These are phyloP conservation scores for Bauhinia variegata DNA, from an alignment of 306 rosid species.

Conservation along the genomic window DNA sequence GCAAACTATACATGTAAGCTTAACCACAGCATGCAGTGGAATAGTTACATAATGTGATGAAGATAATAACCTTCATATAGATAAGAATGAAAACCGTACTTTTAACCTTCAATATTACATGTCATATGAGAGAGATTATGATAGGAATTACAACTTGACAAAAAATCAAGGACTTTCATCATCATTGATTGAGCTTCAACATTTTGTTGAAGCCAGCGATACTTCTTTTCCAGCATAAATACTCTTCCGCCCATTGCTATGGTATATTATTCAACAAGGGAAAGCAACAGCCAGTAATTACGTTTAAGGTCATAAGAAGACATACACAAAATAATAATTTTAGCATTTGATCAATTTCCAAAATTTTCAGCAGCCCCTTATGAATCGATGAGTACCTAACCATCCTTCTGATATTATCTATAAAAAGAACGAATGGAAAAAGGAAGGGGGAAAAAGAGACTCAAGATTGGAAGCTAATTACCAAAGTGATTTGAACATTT, in stretches of 20 bases:
- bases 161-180: background rate
- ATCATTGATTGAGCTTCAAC: background rate
- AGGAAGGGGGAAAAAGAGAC: background rate
- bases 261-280: background rate
- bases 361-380: background rate
- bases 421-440: background rate
- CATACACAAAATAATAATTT: background rate
- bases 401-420: background rate
- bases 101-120: background rate
- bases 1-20: no score
- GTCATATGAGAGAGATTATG: background rate
- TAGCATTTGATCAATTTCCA: background rate
- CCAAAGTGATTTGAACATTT: background rate
- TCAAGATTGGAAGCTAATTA: conserved; percentile 12
- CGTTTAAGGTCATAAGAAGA: background rate
- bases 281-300: background rate
- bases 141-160: background rate
- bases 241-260: background rate
- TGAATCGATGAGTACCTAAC: background rate
- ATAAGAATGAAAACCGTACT: background rate
- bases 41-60: background rate
- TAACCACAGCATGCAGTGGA: no score
- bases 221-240: background rate
- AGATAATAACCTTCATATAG: background rate
- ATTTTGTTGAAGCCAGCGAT: background rate